Evolutionary conservation across 1,284 basidiomycete species (phyloP).

Genomic region (Microbotryum saponariae): DNA sequence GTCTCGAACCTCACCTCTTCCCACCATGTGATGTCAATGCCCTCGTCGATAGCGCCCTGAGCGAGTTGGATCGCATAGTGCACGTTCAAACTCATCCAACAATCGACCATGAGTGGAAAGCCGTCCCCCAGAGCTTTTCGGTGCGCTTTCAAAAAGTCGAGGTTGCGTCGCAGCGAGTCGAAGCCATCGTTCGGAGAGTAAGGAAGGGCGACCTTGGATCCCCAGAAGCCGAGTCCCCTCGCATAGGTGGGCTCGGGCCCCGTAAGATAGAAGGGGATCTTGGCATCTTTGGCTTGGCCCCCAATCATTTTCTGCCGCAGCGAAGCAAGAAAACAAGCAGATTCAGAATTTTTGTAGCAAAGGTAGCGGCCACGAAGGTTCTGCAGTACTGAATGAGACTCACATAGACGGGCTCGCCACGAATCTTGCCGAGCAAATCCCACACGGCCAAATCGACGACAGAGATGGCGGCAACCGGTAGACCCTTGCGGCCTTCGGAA

Average conservation of each 20-base stretch:
- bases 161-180: constrained; percentile 48
- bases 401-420: constrained; percentile 49
- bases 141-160: constrained; percentile 47
- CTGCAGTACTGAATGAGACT: neutral
- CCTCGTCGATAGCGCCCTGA: constrained; percentile 44
- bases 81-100: constrained; percentile 36
- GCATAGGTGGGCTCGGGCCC: constrained; percentile 47
- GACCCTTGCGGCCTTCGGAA: constrained; percentile 50
- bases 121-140: constrained; percentile 44
- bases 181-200: constrained; percentile 48
- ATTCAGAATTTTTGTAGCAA: neutral
- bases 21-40: constrained; percentile 50
- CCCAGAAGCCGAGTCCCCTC: constrained; percentile 48
- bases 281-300: constrained; percentile 46
- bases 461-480: constrained; percentile 47
- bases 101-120: constrained; percentile 51
- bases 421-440: constrained; percentile 52
- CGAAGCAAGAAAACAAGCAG: neutral
- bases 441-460: constrained; percentile 51
- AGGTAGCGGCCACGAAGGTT: neutral
- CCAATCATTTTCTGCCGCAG: constrained; percentile 48
- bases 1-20: constrained; percentile 42
- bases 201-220: constrained; percentile 48
- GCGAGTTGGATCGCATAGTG: constrained; percentile 50
- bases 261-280: constrained; percentile 50